Percentiles rank a stretch among this genome's conserved stretches.
These are phyloP conservation scores for Pichia phayaonensis DNA, from an alignment of 805 yeast genomes.

Conservation along the genomic window DNA sequence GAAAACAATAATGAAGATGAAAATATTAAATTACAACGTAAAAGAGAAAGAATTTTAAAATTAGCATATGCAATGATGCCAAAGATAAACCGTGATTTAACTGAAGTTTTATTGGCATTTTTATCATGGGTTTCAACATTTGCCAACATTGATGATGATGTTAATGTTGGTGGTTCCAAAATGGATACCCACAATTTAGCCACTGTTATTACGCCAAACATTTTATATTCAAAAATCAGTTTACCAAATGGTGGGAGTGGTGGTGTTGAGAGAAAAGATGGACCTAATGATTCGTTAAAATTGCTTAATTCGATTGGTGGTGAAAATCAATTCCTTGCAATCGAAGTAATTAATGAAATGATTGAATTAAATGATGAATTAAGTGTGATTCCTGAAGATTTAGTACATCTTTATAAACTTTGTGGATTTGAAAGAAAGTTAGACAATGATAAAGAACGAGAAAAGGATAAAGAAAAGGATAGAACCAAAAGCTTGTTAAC, in stretches of 20 bases:
- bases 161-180: constrained; percentile 84
- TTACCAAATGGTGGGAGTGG: neutral
- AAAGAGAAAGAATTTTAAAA: constrained; percentile 48
- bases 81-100: constrained; percentile 67
- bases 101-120: constrained; percentile 80
- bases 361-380: constrained; percentile 77
- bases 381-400: constrained; percentile 64
- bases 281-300: constrained; percentile 1
- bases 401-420: constrained; percentile 42
- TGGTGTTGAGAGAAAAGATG: neutral
- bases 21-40: constrained; percentile 16
- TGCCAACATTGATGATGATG: constrained; percentile 82
- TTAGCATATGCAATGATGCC: constrained; percentile 75
- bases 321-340: constrained; percentile 78
- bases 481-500: constrained; percentile 21
- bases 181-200: constrained; percentile 96
- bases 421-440: constrained; percentile 32
- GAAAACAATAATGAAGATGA: neutral
- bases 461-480: constrained; percentile 12
- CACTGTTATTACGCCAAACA: constrained; percentile 91
- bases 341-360: constrained; percentile 80
- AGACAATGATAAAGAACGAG: neutral
- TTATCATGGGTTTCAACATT: constrained; percentile 95
- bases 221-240: constrained; percentile 45
- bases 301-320: constrained; percentile 29